phyloP scores from a whole-genome alignment of 2,329 filamentous ascomycete genomes.

The Aspergillus carbonarius region DNA sequence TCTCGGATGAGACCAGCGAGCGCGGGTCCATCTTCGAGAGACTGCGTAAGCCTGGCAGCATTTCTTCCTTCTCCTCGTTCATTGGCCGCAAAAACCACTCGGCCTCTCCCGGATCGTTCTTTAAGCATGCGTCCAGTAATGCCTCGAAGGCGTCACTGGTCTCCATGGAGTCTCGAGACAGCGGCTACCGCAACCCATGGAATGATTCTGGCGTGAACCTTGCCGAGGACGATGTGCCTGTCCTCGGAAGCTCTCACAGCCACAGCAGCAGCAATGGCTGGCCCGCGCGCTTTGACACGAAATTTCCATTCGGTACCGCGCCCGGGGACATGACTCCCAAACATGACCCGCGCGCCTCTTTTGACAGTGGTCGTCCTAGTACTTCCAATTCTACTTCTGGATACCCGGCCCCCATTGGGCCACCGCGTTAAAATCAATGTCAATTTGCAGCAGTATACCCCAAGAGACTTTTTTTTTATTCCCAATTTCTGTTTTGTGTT shows the following conservation, averaged over 20 bases:
- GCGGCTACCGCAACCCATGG: conserved; percentile 95
- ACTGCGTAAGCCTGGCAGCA: conserved; percentile 90
- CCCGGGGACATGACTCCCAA: conserved; percentile 81
- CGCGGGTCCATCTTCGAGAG: conserved; percentile 84
- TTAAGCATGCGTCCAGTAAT: conserved; percentile 86
- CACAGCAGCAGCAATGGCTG: conserved; percentile 61
- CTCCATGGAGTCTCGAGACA: conserved; percentile 92
- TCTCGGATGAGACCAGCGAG: conserved; percentile 77
- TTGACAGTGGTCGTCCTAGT: conserved; percentile 86
- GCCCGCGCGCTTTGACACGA: conserved; percentile 58
- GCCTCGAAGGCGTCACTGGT: conserved; percentile 94
- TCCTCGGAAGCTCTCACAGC: conserved; percentile 55
- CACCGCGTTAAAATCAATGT: conserved; percentile 72
- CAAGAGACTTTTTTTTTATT: conserved; percentile 33
- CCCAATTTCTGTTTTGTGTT: conserved; percentile 45
- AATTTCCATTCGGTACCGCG: conserved; percentile 62
- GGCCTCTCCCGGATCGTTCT: conserved; percentile 80
- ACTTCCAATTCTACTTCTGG: conserved; percentile 97
- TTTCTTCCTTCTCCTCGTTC: conserved; percentile 93
- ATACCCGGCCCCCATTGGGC: conserved; percentile 90
- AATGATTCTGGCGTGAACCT: conserved; percentile 97
- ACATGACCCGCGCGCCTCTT: conserved; percentile 79
- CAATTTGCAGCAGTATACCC: conserved; percentile 49
- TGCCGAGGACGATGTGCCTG: conserved; percentile 72
- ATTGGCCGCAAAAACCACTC: conserved; percentile 94